Conservation (phyloP, 352 stramenopile genomes). For the Globisporangium cylindrosporum region DNA sequence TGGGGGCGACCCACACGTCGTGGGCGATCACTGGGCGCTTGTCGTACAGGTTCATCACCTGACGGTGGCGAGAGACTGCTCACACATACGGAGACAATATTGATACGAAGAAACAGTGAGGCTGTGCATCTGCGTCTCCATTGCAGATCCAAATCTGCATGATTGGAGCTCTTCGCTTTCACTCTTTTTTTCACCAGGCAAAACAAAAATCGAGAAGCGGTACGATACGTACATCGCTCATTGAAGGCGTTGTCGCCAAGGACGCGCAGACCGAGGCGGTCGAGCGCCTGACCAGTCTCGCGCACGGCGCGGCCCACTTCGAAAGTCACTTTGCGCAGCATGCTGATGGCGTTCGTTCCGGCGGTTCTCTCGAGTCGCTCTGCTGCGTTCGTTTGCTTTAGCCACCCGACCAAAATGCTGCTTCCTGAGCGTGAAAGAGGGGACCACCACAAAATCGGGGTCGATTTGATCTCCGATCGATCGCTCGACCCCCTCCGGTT, state of each 20-base stretch:
- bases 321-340: conserved; percentile 89
- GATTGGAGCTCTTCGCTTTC: conserved; percentile 6
- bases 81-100: conserved; percentile 15
- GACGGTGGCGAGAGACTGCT: conserved; percentile 90
- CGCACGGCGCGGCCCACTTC: conserved; percentile 90
- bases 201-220: not conserved
- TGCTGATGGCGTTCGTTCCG: conserved; percentile 25
- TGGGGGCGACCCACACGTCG: conserved; percentile 94
- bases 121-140: not conserved
- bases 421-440: conserved; percentile 15
- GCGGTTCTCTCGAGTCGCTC: conserved; percentile 12
- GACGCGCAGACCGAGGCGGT: conserved; percentile 91
- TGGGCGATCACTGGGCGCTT: conserved; percentile 90
- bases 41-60: conserved; percentile 92
- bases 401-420: conserved; percentile 7
- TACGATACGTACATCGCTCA: conserved; percentile 79
- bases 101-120: not conserved
- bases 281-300: conserved; percentile 95
- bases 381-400: conserved; percentile 11
- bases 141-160: not conserved
- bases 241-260: conserved; percentile 85
- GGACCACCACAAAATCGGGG: conserved; percentile 33
- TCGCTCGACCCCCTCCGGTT: not conserved
- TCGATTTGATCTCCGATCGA: not conserved
- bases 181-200: not conserved